Evolutionary conservation across 371 early-diverging fungal species (phyloP).

Genomic region (Circinella minor): DNA sequence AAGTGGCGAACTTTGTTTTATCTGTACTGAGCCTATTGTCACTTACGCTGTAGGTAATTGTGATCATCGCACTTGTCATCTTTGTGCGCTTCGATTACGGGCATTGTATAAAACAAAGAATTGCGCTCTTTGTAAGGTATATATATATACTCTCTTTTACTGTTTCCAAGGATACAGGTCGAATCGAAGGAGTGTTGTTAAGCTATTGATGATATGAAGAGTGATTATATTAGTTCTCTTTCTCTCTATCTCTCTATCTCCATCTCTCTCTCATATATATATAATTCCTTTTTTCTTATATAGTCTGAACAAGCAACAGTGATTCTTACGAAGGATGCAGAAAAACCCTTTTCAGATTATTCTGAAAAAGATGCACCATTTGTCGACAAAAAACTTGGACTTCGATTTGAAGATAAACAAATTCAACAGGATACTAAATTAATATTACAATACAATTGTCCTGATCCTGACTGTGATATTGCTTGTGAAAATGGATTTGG

Average conservation of each 20-base stretch:
- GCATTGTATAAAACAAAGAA: slow-evolving; percentile 83
- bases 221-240: no score
- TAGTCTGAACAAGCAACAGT: slow-evolving; percentile 74
- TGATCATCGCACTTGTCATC: slow-evolving; percentile 90
- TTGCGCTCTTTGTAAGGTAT: slow-evolving; percentile 93
- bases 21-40: slow-evolving; percentile 86
- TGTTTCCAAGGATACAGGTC: background rate
- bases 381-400: slow-evolving; percentile 68
- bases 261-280: background rate
- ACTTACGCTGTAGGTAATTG: slow-evolving; percentile 89
- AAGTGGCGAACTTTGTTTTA: slow-evolving; percentile 74
- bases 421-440: slow-evolving; percentile 75
- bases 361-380: slow-evolving; percentile 48
- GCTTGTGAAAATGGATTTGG: slow-evolving; percentile 78
- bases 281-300: background rate
- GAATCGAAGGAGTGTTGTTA: no score
- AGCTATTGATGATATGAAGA: no score
- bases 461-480: slow-evolving; percentile 74
- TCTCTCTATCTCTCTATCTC: no score
- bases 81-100: slow-evolving; percentile 87
- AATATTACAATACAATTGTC: slow-evolving; percentile 85
- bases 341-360: slow-evolving; percentile 61
- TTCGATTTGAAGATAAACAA: slow-evolving; percentile 77
- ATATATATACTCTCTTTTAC: background rate
- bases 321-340: slow-evolving; percentile 71